Evolutionary conservation across 2,329 filamentous ascomycete genomes (phyloP).

Genomic region (Hypoxylon sp.): DNA sequence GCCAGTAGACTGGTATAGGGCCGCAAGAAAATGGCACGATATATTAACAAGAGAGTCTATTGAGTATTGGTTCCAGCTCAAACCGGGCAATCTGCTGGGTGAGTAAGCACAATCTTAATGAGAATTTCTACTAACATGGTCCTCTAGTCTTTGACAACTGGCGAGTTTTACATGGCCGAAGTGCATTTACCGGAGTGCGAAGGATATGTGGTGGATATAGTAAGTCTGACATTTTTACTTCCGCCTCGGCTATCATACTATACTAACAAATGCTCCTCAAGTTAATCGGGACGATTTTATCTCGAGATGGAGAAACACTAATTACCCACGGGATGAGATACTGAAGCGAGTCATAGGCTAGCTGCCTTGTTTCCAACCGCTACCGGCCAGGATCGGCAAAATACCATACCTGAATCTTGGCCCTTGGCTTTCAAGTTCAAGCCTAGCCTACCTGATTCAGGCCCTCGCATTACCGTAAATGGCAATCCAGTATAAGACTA

Average conservation of each 20-base stretch:
- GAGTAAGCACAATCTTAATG: conserved; percentile 53
- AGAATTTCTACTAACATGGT: conserved; percentile 38
- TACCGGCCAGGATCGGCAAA: conserved; percentile 39
- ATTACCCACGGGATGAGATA: conserved; percentile 67
- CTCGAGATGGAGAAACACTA: conserved; percentile 81
- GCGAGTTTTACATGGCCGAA: conserved; percentile 90
- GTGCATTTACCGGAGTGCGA: conserved; percentile 84
- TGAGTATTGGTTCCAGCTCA: conserved; percentile 85
- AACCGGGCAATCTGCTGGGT: conserved; percentile 84
- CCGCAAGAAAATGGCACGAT: conserved; percentile 80
- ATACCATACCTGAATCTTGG: neutral
- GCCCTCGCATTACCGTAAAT: conserved; percentile 12
- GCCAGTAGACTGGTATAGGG: conserved; percentile 80
- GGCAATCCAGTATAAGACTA: conserved; percentile 13
- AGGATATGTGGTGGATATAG: conserved; percentile 94
- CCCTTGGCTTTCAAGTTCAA: conserved; percentile 23
- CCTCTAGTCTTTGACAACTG: conserved; percentile 91
- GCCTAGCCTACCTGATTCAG: neutral
- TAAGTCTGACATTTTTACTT: conserved; percentile 62
- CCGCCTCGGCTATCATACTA: conserved; percentile 21
- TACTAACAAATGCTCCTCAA: conserved; percentile 54
- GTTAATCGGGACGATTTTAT: conserved; percentile 86
- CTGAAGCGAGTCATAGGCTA: conserved; percentile 55
- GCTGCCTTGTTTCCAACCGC: conserved; percentile 16
- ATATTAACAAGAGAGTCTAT: conserved; percentile 75